phyloP scores from a whole-genome alignment of 495 filamentous ascomycete genomes.

The Penicillium odoratum region DNA sequence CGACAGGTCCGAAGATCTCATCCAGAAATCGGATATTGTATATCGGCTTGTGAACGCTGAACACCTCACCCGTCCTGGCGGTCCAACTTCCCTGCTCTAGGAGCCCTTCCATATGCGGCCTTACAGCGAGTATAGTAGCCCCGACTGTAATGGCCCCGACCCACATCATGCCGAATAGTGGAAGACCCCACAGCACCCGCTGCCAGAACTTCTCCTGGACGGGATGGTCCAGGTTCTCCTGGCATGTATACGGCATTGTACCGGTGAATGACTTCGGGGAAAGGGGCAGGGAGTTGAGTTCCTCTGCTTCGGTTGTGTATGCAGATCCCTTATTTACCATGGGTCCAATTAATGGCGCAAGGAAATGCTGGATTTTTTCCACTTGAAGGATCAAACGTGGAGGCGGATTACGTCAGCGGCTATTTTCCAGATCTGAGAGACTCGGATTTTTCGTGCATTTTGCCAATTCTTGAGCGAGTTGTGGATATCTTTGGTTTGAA shows the following conservation, averaged over 20 bases:
- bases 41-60: neutral
- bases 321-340: neutral
- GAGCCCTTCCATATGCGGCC: neutral
- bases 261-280: neutral
- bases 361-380: neutral
- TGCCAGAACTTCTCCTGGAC: neutral
- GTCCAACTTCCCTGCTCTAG: neutral
- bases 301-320: neutral
- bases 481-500: neutral
- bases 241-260: neutral
- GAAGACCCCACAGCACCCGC: constrained; percentile 1
- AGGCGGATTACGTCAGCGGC: neutral
- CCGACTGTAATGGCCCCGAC: neutral
- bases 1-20: constrained; percentile 9
- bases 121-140: neutral
- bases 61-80: neutral
- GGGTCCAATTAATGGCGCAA: neutral
- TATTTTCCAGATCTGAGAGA: neutral
- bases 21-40: constrained; percentile 6
- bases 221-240: neutral
- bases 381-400: too few relatives aligned
- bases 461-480: neutral
- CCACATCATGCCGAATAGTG: neutral
- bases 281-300: neutral
- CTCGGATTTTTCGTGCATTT: neutral